Evolutionary conservation across 2,329 filamentous ascomycete species (phyloP), one percentile per base, ranked within the genome.

Genomic region (Nigrograna mackinnonii): DNA sequence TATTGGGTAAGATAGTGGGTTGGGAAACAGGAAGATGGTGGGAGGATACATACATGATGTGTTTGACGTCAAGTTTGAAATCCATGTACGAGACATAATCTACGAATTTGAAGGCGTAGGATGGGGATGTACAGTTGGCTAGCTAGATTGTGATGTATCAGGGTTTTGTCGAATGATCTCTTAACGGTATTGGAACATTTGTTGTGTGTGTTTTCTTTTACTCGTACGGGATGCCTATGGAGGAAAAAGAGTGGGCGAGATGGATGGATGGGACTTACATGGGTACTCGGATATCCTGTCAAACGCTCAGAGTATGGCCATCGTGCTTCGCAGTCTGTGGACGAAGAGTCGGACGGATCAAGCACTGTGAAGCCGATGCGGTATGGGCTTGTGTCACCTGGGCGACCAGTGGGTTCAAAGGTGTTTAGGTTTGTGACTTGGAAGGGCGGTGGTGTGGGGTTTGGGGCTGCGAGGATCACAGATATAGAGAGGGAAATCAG

Each of bases 381-480:
- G 36, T 50, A 53, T 12, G 30, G 39, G 22, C 22, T 43, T 4
- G 19, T 12, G n/a, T 42, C 17, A 6, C 33, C 37, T 3, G 47
- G 47, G 6, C 50, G 44, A 3, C 50, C 50, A 13, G 37, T 32
- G 4, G 50, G 47, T 32, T 51, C 47, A 35, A 49, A 47, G 12
- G 44, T 51, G 35, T 39, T 38, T 18, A 54, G 43, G 20, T 44
- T 45, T 6, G 50, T 49, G 40, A 54, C 50, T 34, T 54, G 45
- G 21, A 54, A 51, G 11, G 44, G 35, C 3, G 39, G 20, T 4
- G 35, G 18, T 9, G 43, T 9, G 31, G 11, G 11, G n/a, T 9
- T 28, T 9, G 24, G 24, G n/a, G n/a, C 9, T 28, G 9, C 24
- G 24, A n/a, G 24, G n/a, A n/a, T 28, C 9, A 28, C n/a, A 28